Evolutionary conservation across 2,329 filamentous ascomycete genomes (phyloP).

Genomic region (Sclerotinia subarctica): DNA sequence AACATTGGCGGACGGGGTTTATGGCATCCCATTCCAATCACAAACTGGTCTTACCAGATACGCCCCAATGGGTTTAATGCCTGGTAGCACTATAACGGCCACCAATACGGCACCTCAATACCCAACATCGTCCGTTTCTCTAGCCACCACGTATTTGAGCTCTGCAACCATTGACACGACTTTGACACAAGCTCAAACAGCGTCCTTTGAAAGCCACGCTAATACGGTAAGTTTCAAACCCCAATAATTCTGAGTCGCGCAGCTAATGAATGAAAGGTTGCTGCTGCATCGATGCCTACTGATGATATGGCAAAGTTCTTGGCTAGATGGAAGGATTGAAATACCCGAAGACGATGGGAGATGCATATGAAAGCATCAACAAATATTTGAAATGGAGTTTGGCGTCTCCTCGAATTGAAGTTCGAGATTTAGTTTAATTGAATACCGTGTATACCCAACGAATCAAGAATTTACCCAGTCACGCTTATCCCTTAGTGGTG

Average conservation of each 20-base stretch:
- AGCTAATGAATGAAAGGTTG: conserved; percentile 32
- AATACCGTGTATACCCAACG: conserved; percentile 20
- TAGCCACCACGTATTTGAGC: conserved; percentile 39
- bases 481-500: background rate
- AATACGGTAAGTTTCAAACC: conserved; percentile 38
- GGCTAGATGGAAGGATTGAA: conserved; percentile 41
- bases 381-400: conserved; percentile 16
- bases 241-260: background rate
- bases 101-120: conserved; percentile 39
- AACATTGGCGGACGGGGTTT: conserved; percentile 28
- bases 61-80: conserved; percentile 43
- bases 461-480: conserved; percentile 19
- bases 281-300: conserved; percentile 35
- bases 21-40: conserved; percentile 37
- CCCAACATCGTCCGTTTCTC: conserved; percentile 39
- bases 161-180: conserved; percentile 38
- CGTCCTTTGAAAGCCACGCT: conserved; percentile 37
- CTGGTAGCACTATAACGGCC: conserved; percentile 41
- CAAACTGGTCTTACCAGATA: conserved; percentile 42
- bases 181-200: conserved; percentile 40
- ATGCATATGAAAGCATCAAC: conserved; percentile 2
- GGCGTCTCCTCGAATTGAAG: conserved; percentile 13
- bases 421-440: conserved; percentile 11
- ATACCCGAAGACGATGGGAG: background rate
- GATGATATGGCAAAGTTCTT: conserved; percentile 41